phyloP scores from a whole-genome alignment of 2,329 filamentous ascomycete genomes.

The Talaromyces sp. region DNA sequence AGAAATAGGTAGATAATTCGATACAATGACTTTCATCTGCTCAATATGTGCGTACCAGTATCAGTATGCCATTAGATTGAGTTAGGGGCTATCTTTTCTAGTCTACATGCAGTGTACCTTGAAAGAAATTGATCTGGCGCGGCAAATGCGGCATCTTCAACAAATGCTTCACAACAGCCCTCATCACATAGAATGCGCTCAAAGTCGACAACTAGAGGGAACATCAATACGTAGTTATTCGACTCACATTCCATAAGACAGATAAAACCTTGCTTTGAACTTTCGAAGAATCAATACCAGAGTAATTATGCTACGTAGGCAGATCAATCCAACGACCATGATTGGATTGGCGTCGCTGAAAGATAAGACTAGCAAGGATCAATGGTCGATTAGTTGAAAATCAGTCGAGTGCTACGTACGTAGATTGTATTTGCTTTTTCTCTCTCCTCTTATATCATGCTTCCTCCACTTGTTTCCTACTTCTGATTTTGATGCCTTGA shows the following conservation, averaged over 20 bases:
- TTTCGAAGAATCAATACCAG: neutral
- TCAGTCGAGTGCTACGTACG: neutral
- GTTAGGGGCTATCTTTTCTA: too few species aligned
- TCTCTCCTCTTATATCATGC: neutral
- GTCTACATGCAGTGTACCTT: too few species aligned
- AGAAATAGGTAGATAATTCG: neutral
- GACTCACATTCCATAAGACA: too few species aligned
- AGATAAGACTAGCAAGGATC: slow-evolving; percentile 13
- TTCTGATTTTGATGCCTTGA: neutral
- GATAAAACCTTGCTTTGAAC: too few species aligned
- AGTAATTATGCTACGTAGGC: neutral
- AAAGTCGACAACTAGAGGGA: too few species aligned
- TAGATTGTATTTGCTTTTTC: neutral
- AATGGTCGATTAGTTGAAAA: neutral
- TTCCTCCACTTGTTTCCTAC: neutral
- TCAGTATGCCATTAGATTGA: too few species aligned
- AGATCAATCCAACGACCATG: neutral
- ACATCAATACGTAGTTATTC: too few species aligned
- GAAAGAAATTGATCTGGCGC: too few species aligned
- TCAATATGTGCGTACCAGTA: too few species aligned
- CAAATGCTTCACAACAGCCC: too few species aligned
- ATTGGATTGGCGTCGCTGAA: neutral
- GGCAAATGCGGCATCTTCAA: too few species aligned
- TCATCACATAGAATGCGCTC: too few species aligned
- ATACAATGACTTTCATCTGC: neutral